phyloP scores from a whole-genome alignment of 495 filamentous ascomycete species.

The Apodospora peruviana region DNA sequence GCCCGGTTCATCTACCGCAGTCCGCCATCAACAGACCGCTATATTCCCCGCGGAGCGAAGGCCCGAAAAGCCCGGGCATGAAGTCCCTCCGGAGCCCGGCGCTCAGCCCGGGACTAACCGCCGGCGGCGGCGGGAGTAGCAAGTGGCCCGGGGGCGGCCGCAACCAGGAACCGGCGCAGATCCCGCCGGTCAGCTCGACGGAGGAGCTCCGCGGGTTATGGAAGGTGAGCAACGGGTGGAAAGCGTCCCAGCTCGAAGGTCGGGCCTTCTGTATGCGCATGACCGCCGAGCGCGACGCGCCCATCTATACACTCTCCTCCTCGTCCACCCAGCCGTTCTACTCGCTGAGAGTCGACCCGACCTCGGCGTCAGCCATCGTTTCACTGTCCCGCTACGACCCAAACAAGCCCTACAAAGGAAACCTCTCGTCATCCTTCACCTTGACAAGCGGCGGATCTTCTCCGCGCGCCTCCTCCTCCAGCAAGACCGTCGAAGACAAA shows the following conservation, averaged over 20 bases:
- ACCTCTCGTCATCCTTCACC: conserved; percentile 11
- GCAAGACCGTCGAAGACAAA: conserved; percentile 12
- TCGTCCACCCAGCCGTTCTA: conserved; percentile 45
- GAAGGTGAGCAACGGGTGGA: conserved; percentile 54
- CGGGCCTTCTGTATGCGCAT: conserved; percentile 47
- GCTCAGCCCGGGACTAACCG: conserved; percentile 11
- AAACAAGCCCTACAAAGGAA: conserved; percentile 40
- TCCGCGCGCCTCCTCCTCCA: conserved; percentile 23
- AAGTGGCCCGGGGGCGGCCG: conserved; percentile 28
- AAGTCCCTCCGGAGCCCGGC: conserved; percentile 14
- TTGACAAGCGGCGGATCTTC: conserved; percentile 26
- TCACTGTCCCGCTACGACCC: conserved; percentile 49
- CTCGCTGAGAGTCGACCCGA: conserved; percentile 47
- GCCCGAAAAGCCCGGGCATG: conserved; percentile 15
- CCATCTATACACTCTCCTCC: conserved; percentile 48
- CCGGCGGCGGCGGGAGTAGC: neutral
- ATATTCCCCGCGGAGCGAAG: conserved; percentile 43
- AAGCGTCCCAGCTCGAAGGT: conserved; percentile 43
- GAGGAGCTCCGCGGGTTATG: conserved; percentile 48
- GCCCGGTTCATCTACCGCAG: conserved; percentile 48
- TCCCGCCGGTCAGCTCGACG: conserved; percentile 41
- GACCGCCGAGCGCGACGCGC: conserved; percentile 40
- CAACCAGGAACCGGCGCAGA: conserved; percentile 36
- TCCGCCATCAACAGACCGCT: conserved; percentile 50
- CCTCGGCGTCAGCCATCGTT: conserved; percentile 48